These are phyloP conservation scores for Alternaria atra DNA, from an alignment of 2,329 filamentous ascomycete genomes.

Conservation along the genomic window DNA sequence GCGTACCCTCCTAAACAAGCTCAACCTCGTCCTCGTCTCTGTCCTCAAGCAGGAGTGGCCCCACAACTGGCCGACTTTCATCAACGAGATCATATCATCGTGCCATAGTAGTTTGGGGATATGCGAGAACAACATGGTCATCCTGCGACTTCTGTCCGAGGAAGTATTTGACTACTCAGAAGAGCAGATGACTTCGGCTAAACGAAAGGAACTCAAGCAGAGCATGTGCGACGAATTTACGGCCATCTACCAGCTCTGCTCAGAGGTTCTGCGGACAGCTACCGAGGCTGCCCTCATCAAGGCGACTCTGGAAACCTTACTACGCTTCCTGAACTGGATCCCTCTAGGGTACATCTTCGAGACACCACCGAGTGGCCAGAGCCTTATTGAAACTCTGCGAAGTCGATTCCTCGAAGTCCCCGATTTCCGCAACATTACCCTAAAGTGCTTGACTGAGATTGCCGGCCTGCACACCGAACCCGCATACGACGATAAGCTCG, in stretches of 20 bases:
- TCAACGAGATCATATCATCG: constrained; percentile 98
- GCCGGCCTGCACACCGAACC: constrained; percentile 87
- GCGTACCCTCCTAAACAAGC: constrained; percentile 93
- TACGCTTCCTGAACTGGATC: constrained; percentile 99
- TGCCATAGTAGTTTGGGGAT: constrained; percentile 95
- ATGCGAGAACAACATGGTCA: constrained; percentile 99
- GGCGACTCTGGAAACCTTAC: constrained; percentile 93
- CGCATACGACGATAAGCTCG: constrained; percentile 92
- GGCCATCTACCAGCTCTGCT: constrained; percentile 96
- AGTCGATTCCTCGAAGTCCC: constrained; percentile 91
- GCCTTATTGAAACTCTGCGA: constrained; percentile 89
- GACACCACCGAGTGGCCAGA: constrained; percentile 69
- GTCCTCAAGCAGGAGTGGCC: constrained; percentile 99
- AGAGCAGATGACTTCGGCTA: constrained; percentile 98
- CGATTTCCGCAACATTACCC: constrained; percentile 94
- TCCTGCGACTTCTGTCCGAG: constrained; percentile 91
- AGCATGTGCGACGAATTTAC: constrained; percentile 99
- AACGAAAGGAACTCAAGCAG: constrained; percentile 95
- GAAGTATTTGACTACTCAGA: constrained; percentile 99
- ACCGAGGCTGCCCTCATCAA: constrained; percentile 89
- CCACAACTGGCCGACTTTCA: constrained; percentile 99
- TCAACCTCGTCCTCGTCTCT: constrained; percentile 96
- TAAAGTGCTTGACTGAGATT: constrained; percentile 97
- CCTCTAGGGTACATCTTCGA: constrained; percentile 98
- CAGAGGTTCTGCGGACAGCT: constrained; percentile 90